A percentile compares a stretch with the other conserved stretches of the same genome.
phyloP scores from a whole-genome alignment of 78 protist genomes.

The Tieghemostelium lacteum region DNA sequence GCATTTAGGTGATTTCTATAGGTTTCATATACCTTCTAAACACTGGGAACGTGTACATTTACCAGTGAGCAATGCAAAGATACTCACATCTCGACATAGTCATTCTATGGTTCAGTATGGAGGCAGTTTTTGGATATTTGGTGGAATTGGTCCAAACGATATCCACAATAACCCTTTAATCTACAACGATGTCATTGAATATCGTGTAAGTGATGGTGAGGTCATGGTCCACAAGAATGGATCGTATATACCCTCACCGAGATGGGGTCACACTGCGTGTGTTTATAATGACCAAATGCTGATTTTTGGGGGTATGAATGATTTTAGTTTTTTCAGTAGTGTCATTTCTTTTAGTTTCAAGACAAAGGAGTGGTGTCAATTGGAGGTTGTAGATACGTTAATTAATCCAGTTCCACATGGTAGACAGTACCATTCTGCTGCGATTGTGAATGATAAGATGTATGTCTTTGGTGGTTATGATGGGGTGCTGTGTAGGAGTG shows the following conservation, averaged over 20 bases:
- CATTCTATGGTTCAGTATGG: constrained; percentile 25
- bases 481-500: constrained; percentile 5
- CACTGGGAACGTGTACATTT: constrained; percentile 14
- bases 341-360: not conserved
- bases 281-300: constrained; percentile 18
- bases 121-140: constrained; percentile 29
- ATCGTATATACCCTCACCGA: not conserved
- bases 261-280: constrained; percentile 46
- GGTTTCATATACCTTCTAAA: constrained; percentile 19
- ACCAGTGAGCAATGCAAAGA: not conserved
- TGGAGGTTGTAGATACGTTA: not conserved
- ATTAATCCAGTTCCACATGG: constrained; percentile 11
- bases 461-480: constrained; percentile 54
- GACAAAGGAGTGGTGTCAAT: constrained; percentile 13
- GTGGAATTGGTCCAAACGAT: constrained; percentile 23
- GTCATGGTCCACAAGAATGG: not conserved
- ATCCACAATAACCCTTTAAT: not conserved
- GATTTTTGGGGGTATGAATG: constrained; percentile 53
- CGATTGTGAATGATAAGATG: constrained; percentile 5
- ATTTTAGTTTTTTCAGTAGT: not conserved
- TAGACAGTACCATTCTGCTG: constrained; percentile 32
- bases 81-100: constrained; percentile 6
- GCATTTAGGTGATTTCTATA: constrained; percentile 41
- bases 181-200: constrained; percentile 7
- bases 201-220: not conserved